Base-by-base conservation (phyloP, 495 filamentous ascomycete genomes). In the Penicillium desertorum region DNA sequence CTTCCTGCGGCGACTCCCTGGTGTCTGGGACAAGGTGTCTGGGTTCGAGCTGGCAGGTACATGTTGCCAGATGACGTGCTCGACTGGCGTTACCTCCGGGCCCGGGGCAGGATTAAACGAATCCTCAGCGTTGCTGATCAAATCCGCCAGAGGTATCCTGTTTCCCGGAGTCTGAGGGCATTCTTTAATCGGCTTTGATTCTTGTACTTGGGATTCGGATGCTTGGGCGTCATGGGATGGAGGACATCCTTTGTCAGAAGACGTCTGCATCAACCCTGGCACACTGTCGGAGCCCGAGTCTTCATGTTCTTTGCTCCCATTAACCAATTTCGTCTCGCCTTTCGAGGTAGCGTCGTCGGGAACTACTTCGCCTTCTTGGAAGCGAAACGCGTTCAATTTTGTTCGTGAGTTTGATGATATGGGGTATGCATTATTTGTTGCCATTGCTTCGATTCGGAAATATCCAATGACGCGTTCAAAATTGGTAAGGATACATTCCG, bases 141-240 rank as follows among this genome's bases (percentile, higher is more conserved):
- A 76, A 58, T 96, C 91, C 30, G 86, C 85, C 60, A 96, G 82
- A 44, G 89, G 83, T 34, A 95, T 76, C 43, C 88, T 81, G 29
- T 84, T 83, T 17, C 85, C 83, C 0, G 93, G 93, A 3, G 93
- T 96, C 42, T 83, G 85, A 4, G 88, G 81, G 57, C 80, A 78
- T 69, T 85, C 71, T 50, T 76, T 79, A 39, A 60, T 51, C 2
- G 67, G 62, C 41, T 78, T 78, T 6, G 58, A 30, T 25, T 74
- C 72, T 45, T 70, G 65, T 17, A 44, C 17, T 19, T 27, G 42
- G n/a, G 45, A 20, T 47, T 29, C 55, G 32, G 27, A 46, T 20
- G 17, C 25, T 48, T 52, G 51, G 30, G 42, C 42, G 14, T 47
- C 16, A 8, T 1, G 14, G 56, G 51, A 32, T 7, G 62, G 61